Base-by-base conservation (phyloP, 805 yeast species). In the Candida koratica region DNA sequence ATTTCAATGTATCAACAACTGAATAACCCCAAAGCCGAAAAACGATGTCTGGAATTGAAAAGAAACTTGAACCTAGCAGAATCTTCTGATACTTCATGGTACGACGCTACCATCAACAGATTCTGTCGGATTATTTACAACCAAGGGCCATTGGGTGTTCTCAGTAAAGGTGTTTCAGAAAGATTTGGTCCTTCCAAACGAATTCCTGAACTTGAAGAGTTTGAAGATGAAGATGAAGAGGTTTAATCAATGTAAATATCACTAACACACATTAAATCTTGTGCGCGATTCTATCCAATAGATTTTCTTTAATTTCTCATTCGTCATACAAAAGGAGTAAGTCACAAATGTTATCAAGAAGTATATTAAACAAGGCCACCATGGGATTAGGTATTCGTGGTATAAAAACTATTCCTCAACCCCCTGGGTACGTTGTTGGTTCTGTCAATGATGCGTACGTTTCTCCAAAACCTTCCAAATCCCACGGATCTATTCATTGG, bases 401-500 rank as follows among this genome's bases (percentile, higher is more conserved):
- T 11, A 36, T 66, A 40, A 76, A 71, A 50, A 62, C 76, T 31
- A 74, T 67, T 32, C 74, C 76, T 32, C 85, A 82, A 55, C 89
- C 89, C 10, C 84, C 86, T 26, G 90, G 90, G 13, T 61, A 69
- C 53, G 75, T 83, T 38, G 75, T 76, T 14, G 93, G 89, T 14
- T 73, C 79, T 10, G 82, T 79, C 25, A 83, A 83, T 52, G 89
- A 83, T 39, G 81, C 87, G 4, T 75, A 76, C 43, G 77, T 78
- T 13, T 71, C 74, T 9, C 85, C 86, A 22, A 62, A 67, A 35
- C 59, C 79, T 4, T 67, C 70, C 49, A 69, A 70, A 45, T 50
- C 64, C 36, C 79, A 81, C 44, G 93, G 90, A 13, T 77, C 89
- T 0, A 69, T 67, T 44, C 90, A 83, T 61, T 82, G 89, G 89